Evolutionary conservation across 2,329 filamentous ascomycete genomes (phyloP), one percentile per base, ranked within the genome.

Genomic region (Meredithiella fracta): DNA sequence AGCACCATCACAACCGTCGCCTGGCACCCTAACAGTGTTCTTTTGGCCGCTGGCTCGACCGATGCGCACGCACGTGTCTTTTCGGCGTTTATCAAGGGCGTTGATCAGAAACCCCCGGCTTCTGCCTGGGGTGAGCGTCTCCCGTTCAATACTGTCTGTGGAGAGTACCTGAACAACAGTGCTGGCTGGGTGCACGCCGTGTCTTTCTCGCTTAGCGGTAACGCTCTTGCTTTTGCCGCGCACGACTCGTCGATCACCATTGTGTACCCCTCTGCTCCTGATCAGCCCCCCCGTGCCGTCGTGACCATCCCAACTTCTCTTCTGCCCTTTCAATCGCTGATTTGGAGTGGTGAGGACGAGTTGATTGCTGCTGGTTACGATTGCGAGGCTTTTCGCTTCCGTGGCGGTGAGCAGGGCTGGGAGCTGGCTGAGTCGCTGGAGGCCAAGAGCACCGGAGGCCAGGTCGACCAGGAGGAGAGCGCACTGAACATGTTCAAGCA

Each of bases 401-500:
- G 80, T 60, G 92, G 92, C 20, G 78, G 78, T 59, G 80, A 85
- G 62, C 72, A 72, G 34, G 90, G 91, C 47, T 98, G 92, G 92
- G 78, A 88, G 65, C 73, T 96, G 38, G 79, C 77, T 37, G 90
- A 89, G 31, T 84, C 86, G 3, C 72, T 97, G 59, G 90, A 96
- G 71, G 73, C 74, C 51, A 89, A 90, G 70, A 75, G 78, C 52
- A 73, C 76, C 26, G 83, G 78, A 44, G 67, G 74, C 56, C 81
- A 77, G 58, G 78, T 79, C 56, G 72, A 73, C 58, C 78, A 85
- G 31, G 92, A 97, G 70, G 92, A 97, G 68, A 92, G 86, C 61
- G 92, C 92, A 23, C 73, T 96, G 67, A 95, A 97, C 70, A 95
- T 97, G 88, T 98, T 98, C 73, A 81, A 82, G 64, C 90, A 96